phyloP scores from a whole-genome alignment of 192 early-diverging fungal species.

The Entophlyctis luteolus region DNA sequence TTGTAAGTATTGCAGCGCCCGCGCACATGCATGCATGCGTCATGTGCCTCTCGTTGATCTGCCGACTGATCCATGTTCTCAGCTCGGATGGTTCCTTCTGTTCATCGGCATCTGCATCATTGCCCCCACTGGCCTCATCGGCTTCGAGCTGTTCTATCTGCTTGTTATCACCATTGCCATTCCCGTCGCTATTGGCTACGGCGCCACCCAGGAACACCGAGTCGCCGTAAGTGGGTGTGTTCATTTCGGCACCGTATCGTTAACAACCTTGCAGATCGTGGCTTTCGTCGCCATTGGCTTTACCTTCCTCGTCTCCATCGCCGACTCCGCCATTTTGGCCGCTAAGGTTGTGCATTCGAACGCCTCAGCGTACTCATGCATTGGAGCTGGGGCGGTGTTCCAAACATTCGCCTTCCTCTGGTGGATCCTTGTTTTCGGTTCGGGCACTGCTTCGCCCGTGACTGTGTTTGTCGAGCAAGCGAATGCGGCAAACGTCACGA shows the following conservation, averaged over 20 bases:
- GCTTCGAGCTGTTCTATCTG: neutral
- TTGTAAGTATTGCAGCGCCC: neutral
- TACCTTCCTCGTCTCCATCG: conserved; percentile 24
- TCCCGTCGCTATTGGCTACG: conserved; percentile 2
- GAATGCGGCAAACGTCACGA: neutral
- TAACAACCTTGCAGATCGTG: conserved; percentile 28
- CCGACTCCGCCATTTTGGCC: conserved; percentile 1
- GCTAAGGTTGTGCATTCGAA: neutral
- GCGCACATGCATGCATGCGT: no score
- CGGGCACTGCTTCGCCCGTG: conserved; percentile 7
- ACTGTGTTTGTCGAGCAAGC: neutral
- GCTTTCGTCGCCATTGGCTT: conserved; percentile 32
- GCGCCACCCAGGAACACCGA: conserved; percentile 16
- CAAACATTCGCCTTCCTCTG: conserved; percentile 28
- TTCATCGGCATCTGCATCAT: neutral
- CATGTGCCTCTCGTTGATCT: no score
- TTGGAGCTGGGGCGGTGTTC: conserved; percentile 34
- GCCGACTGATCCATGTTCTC: neutral
- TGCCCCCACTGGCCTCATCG: neutral
- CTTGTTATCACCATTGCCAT: conserved; percentile 19
- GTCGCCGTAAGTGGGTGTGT: conserved; percentile 23
- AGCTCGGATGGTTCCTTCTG: neutral
- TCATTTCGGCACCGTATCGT: no score
- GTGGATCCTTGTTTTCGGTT: conserved; percentile 31
- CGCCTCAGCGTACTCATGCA: neutral